Evolutionary conservation across 2,329 filamentous ascomycete species (phyloP).

Genomic region (Zymoseptoria brevis): DNA sequence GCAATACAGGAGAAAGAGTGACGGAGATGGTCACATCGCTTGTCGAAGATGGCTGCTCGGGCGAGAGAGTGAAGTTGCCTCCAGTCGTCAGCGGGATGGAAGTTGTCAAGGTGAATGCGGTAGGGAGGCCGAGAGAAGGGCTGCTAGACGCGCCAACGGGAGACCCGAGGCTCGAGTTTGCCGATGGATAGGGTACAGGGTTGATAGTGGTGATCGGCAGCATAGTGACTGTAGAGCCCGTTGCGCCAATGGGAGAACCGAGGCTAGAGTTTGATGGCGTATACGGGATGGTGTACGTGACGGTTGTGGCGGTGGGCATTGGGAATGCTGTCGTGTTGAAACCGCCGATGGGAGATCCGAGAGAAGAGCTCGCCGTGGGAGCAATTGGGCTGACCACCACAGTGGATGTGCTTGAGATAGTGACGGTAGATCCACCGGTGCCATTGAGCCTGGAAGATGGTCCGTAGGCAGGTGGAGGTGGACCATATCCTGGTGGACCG

Average conservation of each 20-base stretch:
- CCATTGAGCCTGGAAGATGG: slow-evolving; percentile 2
- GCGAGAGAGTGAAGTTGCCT: neutral
- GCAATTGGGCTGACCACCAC: slow-evolving; percentile 3
- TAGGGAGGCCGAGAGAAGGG: neutral
- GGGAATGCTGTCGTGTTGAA: slow-evolving; percentile 2
- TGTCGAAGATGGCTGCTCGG: neutral
- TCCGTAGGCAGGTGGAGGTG: slow-evolving; percentile 4
- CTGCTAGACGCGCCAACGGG: neutral
- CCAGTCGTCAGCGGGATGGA: neutral
- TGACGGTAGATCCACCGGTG: slow-evolving; percentile 1
- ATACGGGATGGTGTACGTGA: neutral
- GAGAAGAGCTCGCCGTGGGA: neutral
- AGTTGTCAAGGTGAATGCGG: neutral
- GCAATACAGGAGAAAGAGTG: neutral
- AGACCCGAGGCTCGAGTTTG: neutral
- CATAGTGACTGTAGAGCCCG: neutral
- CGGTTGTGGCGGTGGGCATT: neutral
- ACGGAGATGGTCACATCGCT: neutral
- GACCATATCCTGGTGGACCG: slow-evolving; percentile 1
- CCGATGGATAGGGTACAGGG: neutral
- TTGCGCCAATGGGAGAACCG: neutral
- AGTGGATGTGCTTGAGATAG: neutral
- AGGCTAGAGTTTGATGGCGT: neutral
- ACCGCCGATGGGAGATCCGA: slow-evolving; percentile 5
- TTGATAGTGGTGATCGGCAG: neutral